Evolutionary conservation across 1,139 yeast genomes (phyloP), one percentile per base, ranked within the genome.

Genomic region (Kodamaea derodonti): DNA sequence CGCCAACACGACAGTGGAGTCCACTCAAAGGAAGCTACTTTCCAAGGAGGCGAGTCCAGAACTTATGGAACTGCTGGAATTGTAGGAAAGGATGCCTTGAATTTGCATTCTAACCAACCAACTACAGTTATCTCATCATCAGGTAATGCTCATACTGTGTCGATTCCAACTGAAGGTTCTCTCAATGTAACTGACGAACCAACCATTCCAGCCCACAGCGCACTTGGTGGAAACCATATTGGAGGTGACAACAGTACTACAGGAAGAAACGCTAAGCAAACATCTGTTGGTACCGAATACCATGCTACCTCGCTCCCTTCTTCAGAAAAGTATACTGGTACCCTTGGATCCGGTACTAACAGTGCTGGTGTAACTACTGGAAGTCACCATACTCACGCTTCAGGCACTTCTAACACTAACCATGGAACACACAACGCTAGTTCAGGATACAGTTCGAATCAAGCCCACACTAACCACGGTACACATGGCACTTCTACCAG

Each of bases 381-480:
- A 18, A n/a, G n/a, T n/a, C n/a, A n/a, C n/a, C n/a, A n/a, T n/a
- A n/a, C n/a, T n/a, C n/a, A n/a, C n/a, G n/a, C n/a, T n/a, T 24
- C 31, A 26, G 4, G 49, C 23, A 20, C 23, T 20, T 20, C 23
- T 11, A 20, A 37, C 20, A 8, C 11, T 9, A 20, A 20, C 10
- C 8, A 11, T 20, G 11, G 10, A 20, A 20, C 23, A 9, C 10
- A 20, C 23, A 11, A 20, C 26, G 14, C 29, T 31, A 31, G 45
- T 34, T 34, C 39, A 23, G 45, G 44, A 14, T 42, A 40, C 15
- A 44, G 40, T 24, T 46, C 47, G 16, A 43, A 39, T n/a, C 33
- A 34, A 13, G 27, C 22, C n/a, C 30, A 32, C 14, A 30, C 33
- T 15, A 7, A 16, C 18, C 14, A 24, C 8, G 27, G 12, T 24